Evolutionary conservation across 1,284 basidiomycete genomes (phyloP).

Genomic region (Malassezia nana): DNA sequence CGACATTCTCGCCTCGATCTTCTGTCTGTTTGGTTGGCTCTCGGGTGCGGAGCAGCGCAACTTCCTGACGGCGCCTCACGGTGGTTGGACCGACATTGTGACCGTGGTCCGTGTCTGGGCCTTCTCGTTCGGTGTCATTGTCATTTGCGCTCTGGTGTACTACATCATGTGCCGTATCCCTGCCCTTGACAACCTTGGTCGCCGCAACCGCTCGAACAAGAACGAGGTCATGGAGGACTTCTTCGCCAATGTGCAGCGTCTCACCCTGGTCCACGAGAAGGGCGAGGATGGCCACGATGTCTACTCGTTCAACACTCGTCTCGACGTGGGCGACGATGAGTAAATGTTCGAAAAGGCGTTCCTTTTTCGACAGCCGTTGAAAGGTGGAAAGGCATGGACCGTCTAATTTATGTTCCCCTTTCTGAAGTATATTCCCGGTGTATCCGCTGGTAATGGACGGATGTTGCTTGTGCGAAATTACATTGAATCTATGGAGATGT

Average conservation of each 20-base stretch:
- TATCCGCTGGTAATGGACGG: background rate
- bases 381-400: background rate
- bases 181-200: conserved; percentile 53
- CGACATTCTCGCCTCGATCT: conserved; percentile 54
- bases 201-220: conserved; percentile 51
- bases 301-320: conserved; percentile 45
- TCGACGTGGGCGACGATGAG: conserved; percentile 46
- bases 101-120: conserved; percentile 54
- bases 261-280: conserved; percentile 54
- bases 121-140: conserved; percentile 53
- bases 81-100: conserved; percentile 53
- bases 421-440: background rate
- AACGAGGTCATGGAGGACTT: conserved; percentile 54
- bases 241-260: conserved; percentile 52
- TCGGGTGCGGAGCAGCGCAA: conserved; percentile 51
- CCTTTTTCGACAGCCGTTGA: background rate
- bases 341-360: conserved; percentile 15
- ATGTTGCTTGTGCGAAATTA: background rate
- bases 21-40: conserved; percentile 55
- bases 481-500: background rate
- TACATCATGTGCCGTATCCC: conserved; percentile 50
- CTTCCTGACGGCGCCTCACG: conserved; percentile 48
- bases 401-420: conserved; percentile 2
- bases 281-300: conserved; percentile 41
- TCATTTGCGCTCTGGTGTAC: conserved; percentile 52